Evolutionary conservation across 495 filamentous ascomycete species (phyloP).

Genomic region (Penicillium atrosanguineum): DNA sequence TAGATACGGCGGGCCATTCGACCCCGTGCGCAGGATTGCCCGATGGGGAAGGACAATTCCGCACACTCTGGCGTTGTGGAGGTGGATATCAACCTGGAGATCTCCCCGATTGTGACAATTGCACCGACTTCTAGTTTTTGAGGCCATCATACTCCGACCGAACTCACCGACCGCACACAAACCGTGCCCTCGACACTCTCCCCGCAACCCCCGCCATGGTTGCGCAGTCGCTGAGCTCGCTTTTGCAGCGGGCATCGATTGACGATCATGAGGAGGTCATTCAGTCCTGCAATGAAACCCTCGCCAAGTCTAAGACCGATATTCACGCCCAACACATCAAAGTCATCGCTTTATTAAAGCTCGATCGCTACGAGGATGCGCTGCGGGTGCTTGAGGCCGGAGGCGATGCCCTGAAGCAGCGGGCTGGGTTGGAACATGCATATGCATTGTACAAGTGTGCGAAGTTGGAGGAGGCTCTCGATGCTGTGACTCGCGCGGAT

Average conservation of each 20-base stretch:
- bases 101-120: neutral
- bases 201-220: constrained; percentile 34
- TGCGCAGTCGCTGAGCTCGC: constrained; percentile 51
- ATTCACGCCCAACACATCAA: constrained; percentile 71
- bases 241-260: constrained; percentile 59
- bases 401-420: constrained; percentile 63
- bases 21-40: constrained; percentile 13
- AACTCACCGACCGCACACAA: neutral
- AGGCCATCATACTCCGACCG: neutral
- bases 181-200: neutral
- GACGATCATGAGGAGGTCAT: constrained; percentile 75
- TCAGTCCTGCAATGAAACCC: constrained; percentile 64
- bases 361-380: constrained; percentile 92
- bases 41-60: constrained; percentile 27
- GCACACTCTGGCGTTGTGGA: constrained; percentile 26
- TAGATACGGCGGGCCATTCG: constrained; percentile 16
- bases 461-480: constrained; percentile 65
- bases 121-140: neutral
- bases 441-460: constrained; percentile 92
- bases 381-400: constrained; percentile 71
- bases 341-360: constrained; percentile 81
- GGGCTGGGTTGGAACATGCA: constrained; percentile 73
- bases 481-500: constrained; percentile 50
- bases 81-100: constrained; percentile 15
- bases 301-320: constrained; percentile 63